A percentile compares a stretch with the other conserved stretches of the same genome.
Evolutionary conservation across 345 rosid species (phyloP).

Genomic region (Moringa oleifera): DNA sequence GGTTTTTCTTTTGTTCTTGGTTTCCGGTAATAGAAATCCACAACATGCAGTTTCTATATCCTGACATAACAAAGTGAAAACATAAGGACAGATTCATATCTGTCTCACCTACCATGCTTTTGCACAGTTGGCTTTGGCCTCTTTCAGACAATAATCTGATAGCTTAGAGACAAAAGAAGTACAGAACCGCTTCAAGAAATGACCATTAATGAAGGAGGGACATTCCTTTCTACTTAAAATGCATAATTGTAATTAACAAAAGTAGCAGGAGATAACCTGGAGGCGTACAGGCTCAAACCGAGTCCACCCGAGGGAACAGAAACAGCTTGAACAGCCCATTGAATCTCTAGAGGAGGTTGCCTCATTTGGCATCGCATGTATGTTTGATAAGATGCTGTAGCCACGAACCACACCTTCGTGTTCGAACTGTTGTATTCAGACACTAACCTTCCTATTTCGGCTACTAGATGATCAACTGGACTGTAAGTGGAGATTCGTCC

Average conservation of each 20-base stretch:
- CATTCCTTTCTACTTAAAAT: no score
- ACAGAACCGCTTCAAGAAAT: conserved; percentile 8
- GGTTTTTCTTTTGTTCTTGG: background rate
- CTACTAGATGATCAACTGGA: conserved; percentile 59
- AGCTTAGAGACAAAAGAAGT: conserved; percentile 8
- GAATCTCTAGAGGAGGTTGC: conserved; percentile 73
- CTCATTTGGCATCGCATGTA: conserved; percentile 80
- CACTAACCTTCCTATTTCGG: conserved; percentile 56
- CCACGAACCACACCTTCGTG: conserved; percentile 63
- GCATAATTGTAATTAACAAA: background rate
- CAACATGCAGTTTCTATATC: conserved; percentile 15
- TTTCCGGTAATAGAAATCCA: conserved; percentile 15
- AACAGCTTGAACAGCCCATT: conserved; percentile 82
- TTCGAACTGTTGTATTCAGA: conserved; percentile 32
- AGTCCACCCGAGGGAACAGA: conserved; percentile 80
- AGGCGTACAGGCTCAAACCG: conserved; percentile 64
- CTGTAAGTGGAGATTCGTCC: conserved; percentile 25
- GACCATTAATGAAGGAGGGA: no score
- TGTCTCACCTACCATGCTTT: conserved; percentile 29
- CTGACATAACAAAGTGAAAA: conserved; percentile 31
- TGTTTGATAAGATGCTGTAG: conserved; percentile 70
- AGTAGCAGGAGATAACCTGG: conserved; percentile 37
- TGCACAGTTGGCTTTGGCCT: conserved; percentile 30
- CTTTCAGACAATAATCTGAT: conserved; percentile 19
- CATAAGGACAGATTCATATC: conserved; percentile 30